These are phyloP conservation scores for Boletus patriciae DNA, from an alignment of 768 basidiomycete genomes.

Conservation along the genomic window DNA sequence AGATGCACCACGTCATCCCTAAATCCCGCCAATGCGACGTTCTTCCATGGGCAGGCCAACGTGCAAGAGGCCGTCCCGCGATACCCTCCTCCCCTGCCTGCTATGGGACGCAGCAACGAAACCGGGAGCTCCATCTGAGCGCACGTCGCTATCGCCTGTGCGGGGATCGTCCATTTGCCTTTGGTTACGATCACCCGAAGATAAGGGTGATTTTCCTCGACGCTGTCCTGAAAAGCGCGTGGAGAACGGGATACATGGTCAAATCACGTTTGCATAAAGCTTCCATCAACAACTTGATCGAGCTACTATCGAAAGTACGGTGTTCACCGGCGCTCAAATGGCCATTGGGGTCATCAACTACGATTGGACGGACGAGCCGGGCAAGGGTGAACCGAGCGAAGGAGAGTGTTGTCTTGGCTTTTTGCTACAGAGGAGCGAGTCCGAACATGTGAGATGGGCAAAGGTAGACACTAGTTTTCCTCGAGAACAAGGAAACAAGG, in stretches of 20 bases:
- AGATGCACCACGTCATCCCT: too few relatives aligned
- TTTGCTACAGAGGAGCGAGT: background rate
- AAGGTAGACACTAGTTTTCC: slow-evolving; percentile 4
- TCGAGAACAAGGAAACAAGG: background rate
- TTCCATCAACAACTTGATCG: background rate
- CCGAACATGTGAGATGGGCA: background rate
- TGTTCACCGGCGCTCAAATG: background rate
- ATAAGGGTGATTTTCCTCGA: slow-evolving; percentile 3
- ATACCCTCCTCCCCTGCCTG: too few relatives aligned
- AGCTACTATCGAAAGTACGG: background rate
- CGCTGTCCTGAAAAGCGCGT: background rate
- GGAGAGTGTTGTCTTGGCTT: slow-evolving; percentile 1
- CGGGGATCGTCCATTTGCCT: background rate
- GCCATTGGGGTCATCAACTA: slow-evolving; percentile 2
- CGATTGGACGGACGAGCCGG: background rate
- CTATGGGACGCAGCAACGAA: too few relatives aligned
- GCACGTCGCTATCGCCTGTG: too few relatives aligned
- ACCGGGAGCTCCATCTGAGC: too few relatives aligned
- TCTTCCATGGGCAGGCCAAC: too few relatives aligned
- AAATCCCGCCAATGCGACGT: too few relatives aligned
- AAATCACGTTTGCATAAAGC: background rate
- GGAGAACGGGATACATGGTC: background rate
- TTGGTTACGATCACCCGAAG: slow-evolving; percentile 5
- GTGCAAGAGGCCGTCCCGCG: too few relatives aligned
- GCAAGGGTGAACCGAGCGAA: background rate